Base-by-base conservation (phyloP, 2,329 filamentous ascomycete genomes). In the Penicillium glabrum region DNA sequence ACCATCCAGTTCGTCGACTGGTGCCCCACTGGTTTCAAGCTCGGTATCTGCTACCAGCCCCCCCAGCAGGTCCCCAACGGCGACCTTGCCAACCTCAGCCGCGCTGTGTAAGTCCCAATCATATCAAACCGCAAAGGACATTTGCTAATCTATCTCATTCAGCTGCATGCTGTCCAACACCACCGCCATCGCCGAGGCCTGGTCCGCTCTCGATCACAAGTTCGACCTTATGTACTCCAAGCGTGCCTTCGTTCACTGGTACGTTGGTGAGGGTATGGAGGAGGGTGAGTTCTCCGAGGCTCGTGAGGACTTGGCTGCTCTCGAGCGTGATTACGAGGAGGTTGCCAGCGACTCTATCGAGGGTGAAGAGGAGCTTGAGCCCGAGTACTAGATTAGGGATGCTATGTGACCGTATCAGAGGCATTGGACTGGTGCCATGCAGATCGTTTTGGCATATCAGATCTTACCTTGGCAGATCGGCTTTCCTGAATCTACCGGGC, bases 141-240 rank as follows among this genome's bases (percentile, higher is more conserved):
- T 45, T 24, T 43, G 5, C 51, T 53, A 53, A 53, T 19, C 7
- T 33, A 27, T 37, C 16, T 41, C 14, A 41, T 53, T 29, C 72
- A 91, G 89, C 66, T 97, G 93, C 88, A 98, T 99, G 95, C 84
- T 99, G 61, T 80, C 77, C 68, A 80, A 99, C 86, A 99, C 95
- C 70, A 99, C 95, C 52, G 93, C 95, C 73, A 99, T 99, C 72
- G 90, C 93, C 73, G 93, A 98, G 83, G 95, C 95, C 63, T 99
- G 95, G 95, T 93, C 90, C 63, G 92, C 92, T 67, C 87, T 99
- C 65, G 96, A 92, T 61, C 86, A 89, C 86, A 99, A 99, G 84
- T 99, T 99, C 83, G 95, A 99, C 75, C 91, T 99, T 77, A 99
- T 99, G 95, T 97, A 98, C 88, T 96, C 91, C 79, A 99, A 99